These are phyloP conservation scores for Lipomyces yamadae DNA, from an alignment of 805 yeast species.

Conservation along the genomic window DNA sequence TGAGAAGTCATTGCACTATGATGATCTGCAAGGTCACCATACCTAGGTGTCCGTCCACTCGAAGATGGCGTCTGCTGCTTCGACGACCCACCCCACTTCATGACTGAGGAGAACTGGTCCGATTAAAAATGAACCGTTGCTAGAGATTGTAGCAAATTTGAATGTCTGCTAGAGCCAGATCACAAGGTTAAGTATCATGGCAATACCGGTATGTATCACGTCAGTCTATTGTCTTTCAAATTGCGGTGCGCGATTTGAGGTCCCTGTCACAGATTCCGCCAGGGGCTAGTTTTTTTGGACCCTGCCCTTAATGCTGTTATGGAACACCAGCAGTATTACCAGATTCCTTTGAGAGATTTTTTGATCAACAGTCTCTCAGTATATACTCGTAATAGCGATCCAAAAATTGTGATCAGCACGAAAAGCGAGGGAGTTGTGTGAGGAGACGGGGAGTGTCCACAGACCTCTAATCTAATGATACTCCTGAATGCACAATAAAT, in stretches of 20 bases:
- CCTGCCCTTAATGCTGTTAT: too few relatives aligned
- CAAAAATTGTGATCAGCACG: too few relatives aligned
- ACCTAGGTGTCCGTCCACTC: neutral
- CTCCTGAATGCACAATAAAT: neutral
- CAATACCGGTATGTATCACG: neutral
- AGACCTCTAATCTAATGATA: neutral
- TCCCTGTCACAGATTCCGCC: neutral
- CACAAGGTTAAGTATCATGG: neutral
- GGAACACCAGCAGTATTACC: too few relatives aligned
- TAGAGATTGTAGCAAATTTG: neutral
- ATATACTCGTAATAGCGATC: too few relatives aligned
- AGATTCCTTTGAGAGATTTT: too few relatives aligned
- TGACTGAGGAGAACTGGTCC: neutral
- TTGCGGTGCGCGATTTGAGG: neutral
- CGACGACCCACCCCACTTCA: conserved; percentile 25
- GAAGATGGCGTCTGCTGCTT: conserved; percentile 10
- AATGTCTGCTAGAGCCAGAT: neutral
- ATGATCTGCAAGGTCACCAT: neutral
- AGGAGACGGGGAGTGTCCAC: too few relatives aligned
- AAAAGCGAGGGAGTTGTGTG: too few relatives aligned
- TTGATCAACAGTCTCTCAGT: too few relatives aligned
- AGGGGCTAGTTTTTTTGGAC: too few relatives aligned
- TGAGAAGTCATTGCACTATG: neutral
- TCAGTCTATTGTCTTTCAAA: conserved; percentile 1
- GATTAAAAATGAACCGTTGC: neutral